Conservation (phyloP, 129 eudicot genomes). For the sunflower (Helianthus annuus) region DNA sequence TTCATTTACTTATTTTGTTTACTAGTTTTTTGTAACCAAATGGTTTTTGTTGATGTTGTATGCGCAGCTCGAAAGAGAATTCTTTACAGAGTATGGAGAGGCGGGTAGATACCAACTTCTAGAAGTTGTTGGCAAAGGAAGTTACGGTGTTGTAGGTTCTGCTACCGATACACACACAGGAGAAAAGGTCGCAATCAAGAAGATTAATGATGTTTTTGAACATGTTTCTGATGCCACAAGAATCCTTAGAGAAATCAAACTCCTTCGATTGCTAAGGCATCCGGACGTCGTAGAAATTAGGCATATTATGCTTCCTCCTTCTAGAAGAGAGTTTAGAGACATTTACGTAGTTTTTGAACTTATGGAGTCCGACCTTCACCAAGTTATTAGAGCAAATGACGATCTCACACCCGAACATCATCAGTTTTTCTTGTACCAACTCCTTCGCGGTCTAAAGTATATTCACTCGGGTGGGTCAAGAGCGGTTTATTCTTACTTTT, state of each 20-base stretch:
- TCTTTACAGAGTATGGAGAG: slow-evolving; percentile 85
- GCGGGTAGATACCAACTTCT: slow-evolving; percentile 71
- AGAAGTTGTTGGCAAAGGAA: slow-evolving; percentile 88
- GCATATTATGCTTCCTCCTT: slow-evolving; percentile 92
- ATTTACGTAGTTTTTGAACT: slow-evolving; percentile 71
- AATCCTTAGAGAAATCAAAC: slow-evolving; percentile 79
- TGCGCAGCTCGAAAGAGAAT: slow-evolving; percentile 55
- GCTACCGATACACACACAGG: slow-evolving; percentile 65
- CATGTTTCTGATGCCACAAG: slow-evolving; percentile 92
- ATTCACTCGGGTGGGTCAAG: slow-evolving; percentile 63
- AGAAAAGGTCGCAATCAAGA: slow-evolving; percentile 70
- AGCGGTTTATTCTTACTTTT: background rate
- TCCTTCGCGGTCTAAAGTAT: slow-evolving; percentile 81
- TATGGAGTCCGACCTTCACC: slow-evolving; percentile 90
- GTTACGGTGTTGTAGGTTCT: slow-evolving; percentile 91
- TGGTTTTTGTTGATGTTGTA: slow-evolving; percentile 2
- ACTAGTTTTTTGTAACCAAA: background rate
- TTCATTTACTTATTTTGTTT: background rate
- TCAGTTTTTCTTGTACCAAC: slow-evolving; percentile 86
- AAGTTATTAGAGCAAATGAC: slow-evolving; percentile 82
- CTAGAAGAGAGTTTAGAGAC: slow-evolving; percentile 76
- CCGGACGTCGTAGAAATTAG: slow-evolving; percentile 83
- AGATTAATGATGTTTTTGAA: slow-evolving; percentile 82
- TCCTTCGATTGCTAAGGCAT: slow-evolving; percentile 75
- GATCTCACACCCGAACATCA: slow-evolving; percentile 88